phyloP scores from a whole-genome alignment of 345 rosid species.

The Erodium maritimum region DNA sequence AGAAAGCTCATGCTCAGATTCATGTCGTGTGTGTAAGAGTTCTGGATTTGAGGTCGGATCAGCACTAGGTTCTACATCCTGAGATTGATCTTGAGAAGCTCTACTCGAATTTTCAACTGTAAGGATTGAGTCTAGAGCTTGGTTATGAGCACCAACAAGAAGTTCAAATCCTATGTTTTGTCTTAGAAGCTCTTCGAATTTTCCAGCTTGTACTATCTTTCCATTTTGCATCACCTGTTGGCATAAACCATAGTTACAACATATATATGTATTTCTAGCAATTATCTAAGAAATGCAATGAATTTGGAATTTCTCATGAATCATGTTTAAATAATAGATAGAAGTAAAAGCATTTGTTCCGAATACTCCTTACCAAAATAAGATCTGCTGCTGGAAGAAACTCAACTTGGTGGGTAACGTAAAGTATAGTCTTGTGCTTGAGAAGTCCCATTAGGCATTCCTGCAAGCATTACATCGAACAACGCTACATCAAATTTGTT shows the following conservation, averaged over 20 bases:
- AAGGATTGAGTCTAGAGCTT: slow-evolving; percentile 65
- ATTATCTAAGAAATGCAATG: no score
- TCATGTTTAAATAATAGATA: background rate
- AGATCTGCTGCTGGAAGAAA: slow-evolving; percentile 90
- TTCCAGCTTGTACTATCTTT: slow-evolving; percentile 72
- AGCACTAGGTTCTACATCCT: slow-evolving; percentile 24
- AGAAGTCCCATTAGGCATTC: slow-evolving; percentile 84
- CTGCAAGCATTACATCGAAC: slow-evolving; percentile 21
- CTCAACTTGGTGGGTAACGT: slow-evolving; percentile 95
- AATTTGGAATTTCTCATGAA: no score
- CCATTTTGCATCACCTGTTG: slow-evolving; percentile 88
- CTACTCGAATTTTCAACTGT: slow-evolving; percentile 46
- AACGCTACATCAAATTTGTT: background rate
- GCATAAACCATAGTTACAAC: slow-evolving; percentile 5
- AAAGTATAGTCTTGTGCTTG: slow-evolving; percentile 61
- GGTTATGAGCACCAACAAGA: slow-evolving; percentile 82
- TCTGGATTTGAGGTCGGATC: slow-evolving; percentile 27
- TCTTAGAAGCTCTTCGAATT: slow-evolving; percentile 55
- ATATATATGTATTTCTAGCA: no score
- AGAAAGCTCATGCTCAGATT: slow-evolving; percentile 46
- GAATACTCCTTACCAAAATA: slow-evolving; percentile 52
- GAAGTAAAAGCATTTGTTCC: background rate
- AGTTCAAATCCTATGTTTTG: slow-evolving; percentile 80
- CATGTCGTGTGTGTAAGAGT: slow-evolving; percentile 24
- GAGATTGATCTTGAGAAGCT: slow-evolving; percentile 21